Conservation (phyloP, 2,329 filamentous ascomycete species). For the Ophiostoma sp. region DNA sequence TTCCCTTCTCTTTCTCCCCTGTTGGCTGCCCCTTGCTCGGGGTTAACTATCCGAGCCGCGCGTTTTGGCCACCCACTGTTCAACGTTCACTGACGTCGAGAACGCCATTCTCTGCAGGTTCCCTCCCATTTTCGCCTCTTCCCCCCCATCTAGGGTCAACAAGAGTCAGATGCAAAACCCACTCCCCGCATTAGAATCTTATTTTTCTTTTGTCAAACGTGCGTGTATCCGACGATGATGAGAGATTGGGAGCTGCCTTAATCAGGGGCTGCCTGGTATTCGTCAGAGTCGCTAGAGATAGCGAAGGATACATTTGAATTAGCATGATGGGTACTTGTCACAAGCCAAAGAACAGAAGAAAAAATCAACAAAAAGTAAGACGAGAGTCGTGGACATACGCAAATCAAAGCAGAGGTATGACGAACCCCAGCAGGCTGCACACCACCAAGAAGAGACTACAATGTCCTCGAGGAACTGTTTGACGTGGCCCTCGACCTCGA, state of each 20-base stretch:
- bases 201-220: neutral
- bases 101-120: neutral
- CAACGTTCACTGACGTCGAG: neutral
- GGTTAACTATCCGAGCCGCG: constrained; percentile 23
- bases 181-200: neutral
- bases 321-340: neutral
- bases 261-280: neutral
- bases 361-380: neutral
- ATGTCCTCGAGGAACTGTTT: neutral
- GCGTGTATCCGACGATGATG: constrained; percentile 13
- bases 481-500: constrained; percentile 9
- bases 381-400: neutral
- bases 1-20: neutral
- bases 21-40: constrained; percentile 12
- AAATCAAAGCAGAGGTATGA: neutral
- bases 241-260: neutral
- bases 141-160: neutral
- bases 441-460: neutral
- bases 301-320: too few species aligned
- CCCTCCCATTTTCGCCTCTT: neutral
- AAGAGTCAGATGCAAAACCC: neutral
- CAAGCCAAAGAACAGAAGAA: neutral
- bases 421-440: neutral
- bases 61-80: constrained; percentile 10
- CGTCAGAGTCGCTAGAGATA: neutral